Base-by-base conservation (phyloP, 345 rosid genomes). In the Aethionema arabicum region DNA sequence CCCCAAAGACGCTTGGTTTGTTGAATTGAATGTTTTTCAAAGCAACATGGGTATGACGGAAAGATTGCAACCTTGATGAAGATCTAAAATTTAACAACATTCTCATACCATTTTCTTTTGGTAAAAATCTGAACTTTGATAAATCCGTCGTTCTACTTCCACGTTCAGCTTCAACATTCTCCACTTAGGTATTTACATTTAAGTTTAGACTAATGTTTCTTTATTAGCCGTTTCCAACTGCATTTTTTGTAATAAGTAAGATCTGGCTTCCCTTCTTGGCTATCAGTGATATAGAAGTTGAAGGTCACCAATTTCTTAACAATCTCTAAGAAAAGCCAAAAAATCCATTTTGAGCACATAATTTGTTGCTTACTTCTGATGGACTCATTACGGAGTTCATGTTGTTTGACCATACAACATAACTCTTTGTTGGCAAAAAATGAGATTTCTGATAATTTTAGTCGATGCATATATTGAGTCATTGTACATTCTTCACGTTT, bases 271-370 rank as follows among this genome's bases (percentile, higher is more conserved):
- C 90, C 90, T 75, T 70, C 77, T 74, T 86, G 85, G 65, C 70
- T 85, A 83, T 91, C 96, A 37, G 95, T 86, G 52, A 77, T 81
- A 65, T 88, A 86, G 76, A 91, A 91, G 70, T 88, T 79, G 52
- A 88, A 77, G 74, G n/a, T 76, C 38, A 88, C 74, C 63, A 91
- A 9, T 49, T 90, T 87, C 66, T 78, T 83, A 66, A 91, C 82
- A 61, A 91, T 63, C 75, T 38, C 63, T 7, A 81, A 72, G 63
- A 91, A 91, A 56, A 88, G 76, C 98, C 98, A 88, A 72, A 72
- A 72, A 58, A 85, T 82, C 96, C 96, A 91, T 67, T 79, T 86
- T 4, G 32, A 63, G 66, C 75, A 71, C 52, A 44, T 52, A 58
- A 10, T 84, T 58, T 58, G 86, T 77, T 67, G 61, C 52, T 5